Base-by-base conservation (phyloP, 164 flowering plant species). In the Tetracentron sinense region DNA sequence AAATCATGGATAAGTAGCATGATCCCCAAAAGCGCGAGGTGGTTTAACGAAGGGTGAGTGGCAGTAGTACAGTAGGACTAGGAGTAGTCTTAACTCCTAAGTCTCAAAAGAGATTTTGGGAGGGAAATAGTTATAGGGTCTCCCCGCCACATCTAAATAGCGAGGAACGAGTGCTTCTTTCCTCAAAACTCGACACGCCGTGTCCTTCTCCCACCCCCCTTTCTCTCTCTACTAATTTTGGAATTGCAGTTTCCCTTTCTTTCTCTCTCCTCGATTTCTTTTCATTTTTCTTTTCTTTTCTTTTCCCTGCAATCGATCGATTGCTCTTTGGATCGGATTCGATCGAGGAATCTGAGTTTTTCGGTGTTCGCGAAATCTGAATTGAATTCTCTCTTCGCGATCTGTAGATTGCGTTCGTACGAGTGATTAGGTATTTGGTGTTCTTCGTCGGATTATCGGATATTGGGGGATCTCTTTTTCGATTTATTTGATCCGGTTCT, bases 151-250 rank as follows among this genome's bases (percentile, higher is more conserved):
- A 38, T 60, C 23, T 31, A 12, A n/a, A 25, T 30, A 17, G 35
- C 74, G 64, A 58, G 35, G 62, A 56, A 63, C 33, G 7, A 48
- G 71, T 60, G 64, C 10, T 25, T 38, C 14, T 38, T 10, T 38
- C 38, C 10, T 10, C 55, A 50, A 48, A 46, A 53, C 54, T 67
- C 14, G 22, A 46, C 65, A 20, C 81, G n/a, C n/a, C 26, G 52
- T 66, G 69, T 31, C 3, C 12, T 54, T 69, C 20, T 46, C 35
- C 48, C 20, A 20, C 49, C 19, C 56, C 33, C 12, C 20, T 26
- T 44, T 7, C n/a, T 58, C 42, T 27, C 42, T 57, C 42, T 26
- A 5, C 23, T 35, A 11, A 29, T 12, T 6, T 15, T 7, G 17
- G 10, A 38, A 38, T 4, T 38, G 8, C 44, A 10, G 44, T 38